These are phyloP conservation scores for Westerdykella sp. DNA, from an alignment of 2,329 filamentous ascomycete genomes.

Conservation along the genomic window DNA sequence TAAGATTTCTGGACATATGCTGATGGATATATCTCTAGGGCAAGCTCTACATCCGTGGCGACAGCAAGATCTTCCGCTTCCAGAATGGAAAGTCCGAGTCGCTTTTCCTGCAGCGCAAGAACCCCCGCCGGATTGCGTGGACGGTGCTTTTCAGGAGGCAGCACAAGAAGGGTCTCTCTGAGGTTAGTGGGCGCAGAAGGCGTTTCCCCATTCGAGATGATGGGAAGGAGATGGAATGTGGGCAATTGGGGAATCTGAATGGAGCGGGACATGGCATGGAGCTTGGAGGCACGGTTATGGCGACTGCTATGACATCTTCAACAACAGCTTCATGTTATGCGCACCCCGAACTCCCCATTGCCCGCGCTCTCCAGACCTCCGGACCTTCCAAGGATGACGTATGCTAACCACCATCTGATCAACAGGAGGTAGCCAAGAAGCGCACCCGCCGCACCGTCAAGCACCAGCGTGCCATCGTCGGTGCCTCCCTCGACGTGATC, in stretches of 20 bases:
- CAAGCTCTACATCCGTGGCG: slow-evolving; percentile 98
- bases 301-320: slow-evolving; percentile 1
- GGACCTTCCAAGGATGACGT: neutral
- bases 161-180: slow-evolving; percentile 99
- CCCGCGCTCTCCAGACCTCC: neutral
- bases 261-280: slow-evolving; percentile 1
- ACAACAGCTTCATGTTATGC: neutral
- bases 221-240: slow-evolving; percentile 7
- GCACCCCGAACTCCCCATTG: neutral
- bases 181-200: slow-evolving; percentile 58
- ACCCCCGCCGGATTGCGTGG: slow-evolving; percentile 98
- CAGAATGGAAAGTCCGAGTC: slow-evolving; percentile 99
- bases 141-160: slow-evolving; percentile 96
- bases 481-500: slow-evolving; percentile 98
- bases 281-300: neutral
- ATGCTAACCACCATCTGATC: slow-evolving; percentile 16
- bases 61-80: slow-evolving; percentile 99
- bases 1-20: slow-evolving; percentile 12
- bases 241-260: slow-evolving; percentile 7
- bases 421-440: slow-evolving; percentile 99
- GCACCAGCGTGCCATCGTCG: slow-evolving; percentile 97
- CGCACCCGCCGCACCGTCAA: slow-evolving; percentile 97
- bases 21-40: slow-evolving; percentile 56
- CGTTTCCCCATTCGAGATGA: neutral
- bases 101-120: slow-evolving; percentile 99